Evolutionary conservation across 2,329 filamentous ascomycete genomes (phyloP), one percentile per base, ranked within the genome.

Genomic region (Diaporthe velutina): DNA sequence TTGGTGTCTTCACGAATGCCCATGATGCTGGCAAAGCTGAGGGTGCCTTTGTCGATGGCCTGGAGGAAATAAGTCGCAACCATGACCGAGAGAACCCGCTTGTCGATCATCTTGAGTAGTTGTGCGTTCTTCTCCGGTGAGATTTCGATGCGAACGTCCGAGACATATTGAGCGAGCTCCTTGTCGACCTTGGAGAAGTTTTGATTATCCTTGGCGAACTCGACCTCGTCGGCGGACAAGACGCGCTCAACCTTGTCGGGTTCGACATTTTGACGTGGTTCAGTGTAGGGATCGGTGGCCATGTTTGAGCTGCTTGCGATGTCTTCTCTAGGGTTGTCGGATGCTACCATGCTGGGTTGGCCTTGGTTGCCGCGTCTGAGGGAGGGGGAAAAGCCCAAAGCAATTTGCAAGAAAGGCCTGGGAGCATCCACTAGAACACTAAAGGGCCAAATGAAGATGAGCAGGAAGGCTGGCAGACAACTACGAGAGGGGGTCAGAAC

Each of bases 41-140:
- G 84, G 0, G 91, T 93, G 35, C 91, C 91, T 82, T 93, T 93
- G 82, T 93, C 92, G 60, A 93, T 86, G 60, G 91, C 89, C 79
- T 94, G 93, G 30, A 95, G 83, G 80, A 95, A 94, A 82, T 95
- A 95, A 0, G 93, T 94, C 64, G 88, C 82, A 74, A 95, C 88
- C 93, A 95, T 95, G 81, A 95, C 86, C 2, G 88, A 83, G 57
- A 96, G 84, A 3, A 95, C 89, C 42, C 93, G 89, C 76, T 86
- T 88, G 82, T 95, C 92, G 77, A 95, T 93, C 85, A 91, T 85
- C 70, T 83, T 87, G 76, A 90, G 91, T 70, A 95, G 86, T 40
- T 92, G 85, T 52, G 83, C 86, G 82, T 90, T 92, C 71, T 93
- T 90, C 74, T 89, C 90, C 1, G 86, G 83, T 4, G 88, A 86